A percentile compares a stretch with the other conserved stretches of the same genome.
phyloP scores from a whole-genome alignment of 352 stramenopile genomes.

The Phytopythium helicoides region DNA sequence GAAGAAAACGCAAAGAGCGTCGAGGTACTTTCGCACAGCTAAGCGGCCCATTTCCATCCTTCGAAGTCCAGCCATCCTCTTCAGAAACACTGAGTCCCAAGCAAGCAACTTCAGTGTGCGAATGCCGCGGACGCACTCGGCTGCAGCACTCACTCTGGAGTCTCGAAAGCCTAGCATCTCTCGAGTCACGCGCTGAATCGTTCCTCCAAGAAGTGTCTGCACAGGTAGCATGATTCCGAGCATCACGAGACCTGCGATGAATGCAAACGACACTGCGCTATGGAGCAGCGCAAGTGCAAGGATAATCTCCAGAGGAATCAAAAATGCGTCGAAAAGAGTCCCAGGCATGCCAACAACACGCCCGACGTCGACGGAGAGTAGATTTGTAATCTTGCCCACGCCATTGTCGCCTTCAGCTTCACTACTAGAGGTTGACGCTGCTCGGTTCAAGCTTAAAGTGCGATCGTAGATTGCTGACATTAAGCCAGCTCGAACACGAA shows the following conservation, averaged over 20 bases:
- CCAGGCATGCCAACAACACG: slow-evolving; percentile 67
- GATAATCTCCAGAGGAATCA: slow-evolving; percentile 73
- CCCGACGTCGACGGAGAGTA: slow-evolving; percentile 78
- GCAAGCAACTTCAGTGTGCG: slow-evolving; percentile 77
- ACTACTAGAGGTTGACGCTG: slow-evolving; percentile 28
- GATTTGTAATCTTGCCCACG: slow-evolving; percentile 71
- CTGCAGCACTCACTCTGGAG: slow-evolving; percentile 60
- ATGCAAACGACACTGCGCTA: slow-evolving; percentile 81
- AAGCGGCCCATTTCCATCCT: slow-evolving; percentile 69
- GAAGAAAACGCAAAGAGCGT: slow-evolving; percentile 90
- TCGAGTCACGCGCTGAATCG: slow-evolving; percentile 72
- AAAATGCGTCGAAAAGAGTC: slow-evolving; percentile 75
- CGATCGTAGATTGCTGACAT: slow-evolving; percentile 68
- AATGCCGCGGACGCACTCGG: slow-evolving; percentile 70
- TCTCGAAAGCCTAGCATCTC: slow-evolving; percentile 83
- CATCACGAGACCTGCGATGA: slow-evolving; percentile 73
- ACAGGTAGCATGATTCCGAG: slow-evolving; percentile 84
- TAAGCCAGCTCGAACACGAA: slow-evolving; percentile 66
- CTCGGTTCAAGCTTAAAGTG: slow-evolving; percentile 22
- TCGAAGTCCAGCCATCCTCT: slow-evolving; percentile 48
- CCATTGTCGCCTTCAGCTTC: slow-evolving; percentile 19
- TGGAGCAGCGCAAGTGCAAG: slow-evolving; percentile 75
- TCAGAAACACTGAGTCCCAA: slow-evolving; percentile 50
- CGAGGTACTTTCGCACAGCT: slow-evolving; percentile 81
- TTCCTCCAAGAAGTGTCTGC: slow-evolving; percentile 70